Conservation (phyloP, 495 filamentous ascomycete genomes). For the Penicillium verhagenii region DNA sequence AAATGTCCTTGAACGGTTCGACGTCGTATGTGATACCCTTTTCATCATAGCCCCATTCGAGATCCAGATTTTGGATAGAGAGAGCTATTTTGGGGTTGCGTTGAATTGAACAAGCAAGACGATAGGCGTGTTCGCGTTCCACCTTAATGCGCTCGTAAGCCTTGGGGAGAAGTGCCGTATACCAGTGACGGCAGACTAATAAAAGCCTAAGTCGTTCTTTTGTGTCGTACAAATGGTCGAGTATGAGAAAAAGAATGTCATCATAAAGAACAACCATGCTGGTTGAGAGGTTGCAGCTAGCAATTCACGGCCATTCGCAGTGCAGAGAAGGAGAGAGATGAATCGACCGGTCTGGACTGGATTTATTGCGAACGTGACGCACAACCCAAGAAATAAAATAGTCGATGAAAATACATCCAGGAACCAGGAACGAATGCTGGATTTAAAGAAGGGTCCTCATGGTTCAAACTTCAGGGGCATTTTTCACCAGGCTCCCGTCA, state of each 20-base stretch:
- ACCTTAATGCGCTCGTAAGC: neutral
- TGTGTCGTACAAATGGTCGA: neutral
- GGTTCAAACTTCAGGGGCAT: neutral
- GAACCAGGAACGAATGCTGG: neutral
- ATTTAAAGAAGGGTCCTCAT: neutral
- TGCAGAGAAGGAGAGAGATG: neutral
- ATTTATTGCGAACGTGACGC: neutral
- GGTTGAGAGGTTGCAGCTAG: neutral
- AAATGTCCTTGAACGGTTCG: neutral
- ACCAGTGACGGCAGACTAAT: neutral
- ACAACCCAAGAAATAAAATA: neutral
- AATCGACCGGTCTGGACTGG: neutral
- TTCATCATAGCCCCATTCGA: neutral
- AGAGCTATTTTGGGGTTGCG: neutral
- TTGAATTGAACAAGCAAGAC: neutral
- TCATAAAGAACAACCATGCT: neutral
- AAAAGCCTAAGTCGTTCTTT: neutral
- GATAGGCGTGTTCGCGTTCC: neutral
- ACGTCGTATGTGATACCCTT: neutral
- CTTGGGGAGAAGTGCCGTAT: neutral
- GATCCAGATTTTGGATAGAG: neutral
- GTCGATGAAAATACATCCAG: too few species aligned
- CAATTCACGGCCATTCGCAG: neutral
- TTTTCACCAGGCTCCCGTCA: neutral
- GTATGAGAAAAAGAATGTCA: slow-evolving; percentile 1